A percentile compares a stretch with the other conserved stretches of the same genome.
These are phyloP conservation scores for Alternaria sp. DNA, from an alignment of 2,329 filamentous ascomycete species.

Conservation along the genomic window DNA sequence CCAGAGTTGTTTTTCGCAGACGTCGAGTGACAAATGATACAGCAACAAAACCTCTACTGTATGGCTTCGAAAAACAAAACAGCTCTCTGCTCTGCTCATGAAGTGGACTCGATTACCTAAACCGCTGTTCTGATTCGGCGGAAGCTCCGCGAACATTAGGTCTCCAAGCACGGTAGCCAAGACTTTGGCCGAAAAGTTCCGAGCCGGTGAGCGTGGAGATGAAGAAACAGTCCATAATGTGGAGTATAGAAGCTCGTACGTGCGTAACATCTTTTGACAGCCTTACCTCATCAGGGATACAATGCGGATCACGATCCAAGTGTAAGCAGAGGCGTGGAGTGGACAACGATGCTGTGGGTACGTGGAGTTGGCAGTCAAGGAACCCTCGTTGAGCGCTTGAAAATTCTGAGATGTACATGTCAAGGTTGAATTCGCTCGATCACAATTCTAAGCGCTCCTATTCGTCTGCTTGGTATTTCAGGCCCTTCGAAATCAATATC, in stretches of 20 bases:
- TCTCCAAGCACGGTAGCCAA: neutral
- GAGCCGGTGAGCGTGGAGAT: slow-evolving; percentile 1
- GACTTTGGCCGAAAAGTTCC: slow-evolving; percentile 1
- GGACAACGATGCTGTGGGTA: neutral
- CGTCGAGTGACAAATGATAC: neutral
- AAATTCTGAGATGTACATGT: neutral
- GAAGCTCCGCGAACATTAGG: neutral
- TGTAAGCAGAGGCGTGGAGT: neutral
- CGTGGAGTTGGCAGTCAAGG: neutral
- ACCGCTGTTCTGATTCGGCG: neutral
- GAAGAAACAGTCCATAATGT: neutral
- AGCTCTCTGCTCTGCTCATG: neutral
- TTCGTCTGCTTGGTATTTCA: neutral
- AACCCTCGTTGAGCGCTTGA: neutral
- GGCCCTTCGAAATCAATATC: neutral
- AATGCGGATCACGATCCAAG: neutral
- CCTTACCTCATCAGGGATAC: neutral
- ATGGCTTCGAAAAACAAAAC: neutral
- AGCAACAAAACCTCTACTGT: neutral
- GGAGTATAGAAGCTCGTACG: neutral
- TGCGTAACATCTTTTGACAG: neutral
- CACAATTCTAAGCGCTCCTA: neutral
- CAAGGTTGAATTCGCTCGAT: neutral
- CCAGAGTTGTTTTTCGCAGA: neutral
- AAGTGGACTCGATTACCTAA: neutral